phyloP scores from a whole-genome alignment of 805 yeast genomes.

The Candida chilensis region DNA sequence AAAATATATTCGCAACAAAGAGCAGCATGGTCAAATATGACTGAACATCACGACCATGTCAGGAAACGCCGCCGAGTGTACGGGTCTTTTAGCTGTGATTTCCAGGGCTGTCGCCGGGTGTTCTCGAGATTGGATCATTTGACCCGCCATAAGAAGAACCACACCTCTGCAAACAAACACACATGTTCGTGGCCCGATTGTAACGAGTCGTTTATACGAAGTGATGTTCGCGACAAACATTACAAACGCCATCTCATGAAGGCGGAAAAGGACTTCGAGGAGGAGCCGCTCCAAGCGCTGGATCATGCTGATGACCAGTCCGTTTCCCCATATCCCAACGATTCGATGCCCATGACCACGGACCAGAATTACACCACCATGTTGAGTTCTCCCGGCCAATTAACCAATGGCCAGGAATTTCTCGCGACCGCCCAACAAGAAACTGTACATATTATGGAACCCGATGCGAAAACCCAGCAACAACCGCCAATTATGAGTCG shows the following conservation, averaged over 20 bases:
- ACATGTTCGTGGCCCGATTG: conserved; percentile 42
- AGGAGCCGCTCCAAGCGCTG: neutral
- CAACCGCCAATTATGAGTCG: too few relatives aligned
- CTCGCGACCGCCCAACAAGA: neutral
- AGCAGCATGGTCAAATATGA: too few relatives aligned
- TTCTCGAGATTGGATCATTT: conserved; percentile 58
- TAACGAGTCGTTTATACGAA: conserved; percentile 53
- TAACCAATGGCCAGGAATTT: conserved; percentile 1
- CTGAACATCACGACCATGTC: too few relatives aligned
- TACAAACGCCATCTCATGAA: conserved; percentile 25
- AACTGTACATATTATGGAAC: too few relatives aligned
- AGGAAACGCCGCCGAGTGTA: too few relatives aligned
- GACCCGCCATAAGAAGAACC: conserved; percentile 56
- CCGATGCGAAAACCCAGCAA: too few relatives aligned
- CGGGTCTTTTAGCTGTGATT: conserved; percentile 29
- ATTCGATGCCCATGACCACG: neutral
- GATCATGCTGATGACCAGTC: too few relatives aligned
- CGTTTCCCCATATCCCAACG: too few relatives aligned
- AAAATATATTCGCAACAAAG: too few relatives aligned
- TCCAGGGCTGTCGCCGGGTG: conserved; percentile 41
- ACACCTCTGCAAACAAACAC: conserved; percentile 42
- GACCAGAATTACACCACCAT: neutral
- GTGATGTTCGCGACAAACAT: conserved; percentile 43
- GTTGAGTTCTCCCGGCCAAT: neutral
- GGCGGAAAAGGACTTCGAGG: conserved; percentile 8